Percentiles rank a stretch among this genome's conserved stretches.
Conservation (phyloP, 2,329 filamentous ascomycete species). For the Alternaria consortialis region DNA sequence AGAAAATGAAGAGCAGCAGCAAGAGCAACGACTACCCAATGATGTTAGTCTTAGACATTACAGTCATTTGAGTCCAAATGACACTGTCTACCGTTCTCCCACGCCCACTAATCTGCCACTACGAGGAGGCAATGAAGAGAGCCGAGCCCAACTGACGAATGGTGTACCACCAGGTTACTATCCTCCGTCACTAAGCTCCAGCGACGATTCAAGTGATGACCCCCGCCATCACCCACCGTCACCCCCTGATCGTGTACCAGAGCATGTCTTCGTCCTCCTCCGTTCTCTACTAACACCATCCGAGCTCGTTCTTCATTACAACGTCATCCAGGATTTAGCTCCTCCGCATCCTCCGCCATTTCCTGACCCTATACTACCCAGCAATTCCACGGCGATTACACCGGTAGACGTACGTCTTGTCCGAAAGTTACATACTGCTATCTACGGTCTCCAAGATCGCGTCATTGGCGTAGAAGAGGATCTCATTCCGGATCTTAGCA, state of each 20-base stretch:
- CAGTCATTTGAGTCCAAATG: background rate
- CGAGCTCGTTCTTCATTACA: conserved; percentile 20
- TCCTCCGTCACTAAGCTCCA: conserved; percentile 1
- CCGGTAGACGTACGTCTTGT: conserved; percentile 21
- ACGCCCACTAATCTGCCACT: background rate
- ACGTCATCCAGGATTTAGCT: conserved; percentile 1
- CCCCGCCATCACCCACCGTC: background rate
- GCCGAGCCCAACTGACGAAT: background rate
- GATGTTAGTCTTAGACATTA: background rate
- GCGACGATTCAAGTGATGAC: background rate
- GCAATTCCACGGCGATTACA: conserved; percentile 1
- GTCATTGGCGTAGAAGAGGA: conserved; percentile 23
- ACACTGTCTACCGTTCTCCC: background rate
- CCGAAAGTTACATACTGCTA: conserved; percentile 17
- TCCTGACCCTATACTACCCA: background rate
- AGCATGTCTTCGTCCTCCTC: conserved; percentile 14
- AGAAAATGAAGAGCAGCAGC: background rate
- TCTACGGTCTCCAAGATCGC: conserved; percentile 21
- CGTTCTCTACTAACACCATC: conserved; percentile 20
- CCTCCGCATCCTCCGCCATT: background rate
- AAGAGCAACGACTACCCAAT: background rate
- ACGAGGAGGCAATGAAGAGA: background rate
- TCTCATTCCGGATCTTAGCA: conserved; percentile 22
- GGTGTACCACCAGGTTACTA: conserved; percentile 5
- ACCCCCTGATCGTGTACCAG: conserved; percentile 2